Evolutionary conservation across 192 early-diverging fungal genomes (phyloP).

Genomic region (Backusella sp.): DNA sequence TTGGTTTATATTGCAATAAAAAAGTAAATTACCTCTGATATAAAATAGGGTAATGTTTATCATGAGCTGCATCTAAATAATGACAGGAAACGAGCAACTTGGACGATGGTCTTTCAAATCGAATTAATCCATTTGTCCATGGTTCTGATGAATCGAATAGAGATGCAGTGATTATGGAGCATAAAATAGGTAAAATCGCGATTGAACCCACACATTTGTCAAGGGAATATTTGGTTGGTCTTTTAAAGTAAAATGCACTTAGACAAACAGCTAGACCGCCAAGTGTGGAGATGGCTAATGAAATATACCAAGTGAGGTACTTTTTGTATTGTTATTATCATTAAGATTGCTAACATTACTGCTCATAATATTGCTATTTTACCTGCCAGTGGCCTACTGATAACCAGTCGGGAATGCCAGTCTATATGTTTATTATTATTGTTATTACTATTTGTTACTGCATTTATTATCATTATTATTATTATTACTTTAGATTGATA

Average conservation of each 20-base stretch:
- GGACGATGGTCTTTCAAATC: slow-evolving; percentile 3
- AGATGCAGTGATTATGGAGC: slow-evolving; percentile 8
- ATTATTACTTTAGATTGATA: slow-evolving; percentile 5
- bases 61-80: slow-evolving; percentile 13
- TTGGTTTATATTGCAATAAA: not conserved
- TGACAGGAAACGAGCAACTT: slow-evolving; percentile 12
- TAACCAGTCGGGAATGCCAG: slow-evolving; percentile 18
- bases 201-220: slow-evolving; percentile 8
- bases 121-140: slow-evolving; percentile 7
- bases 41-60: slow-evolving; percentile 14
- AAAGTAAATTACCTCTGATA: slow-evolving; percentile 17
- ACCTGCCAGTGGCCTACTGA: slow-evolving; percentile 28
- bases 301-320: slow-evolving; percentile 24
- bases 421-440: not conserved
- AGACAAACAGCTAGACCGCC: not conserved
- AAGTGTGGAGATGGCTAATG: slow-evolving; percentile 12
- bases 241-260: slow-evolving; percentile 15
- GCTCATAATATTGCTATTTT: not conserved
- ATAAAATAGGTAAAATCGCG: slow-evolving; percentile 3
- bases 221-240: not conserved
- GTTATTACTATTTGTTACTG: not conserved
- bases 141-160: slow-evolving; percentile 13
- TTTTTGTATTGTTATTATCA: not conserved
- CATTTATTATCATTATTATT: not conserved
- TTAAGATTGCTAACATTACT: not conserved